phyloP scores from a whole-genome alignment of 352 stramenopile species.

The Achlya hypogyna region DNA sequence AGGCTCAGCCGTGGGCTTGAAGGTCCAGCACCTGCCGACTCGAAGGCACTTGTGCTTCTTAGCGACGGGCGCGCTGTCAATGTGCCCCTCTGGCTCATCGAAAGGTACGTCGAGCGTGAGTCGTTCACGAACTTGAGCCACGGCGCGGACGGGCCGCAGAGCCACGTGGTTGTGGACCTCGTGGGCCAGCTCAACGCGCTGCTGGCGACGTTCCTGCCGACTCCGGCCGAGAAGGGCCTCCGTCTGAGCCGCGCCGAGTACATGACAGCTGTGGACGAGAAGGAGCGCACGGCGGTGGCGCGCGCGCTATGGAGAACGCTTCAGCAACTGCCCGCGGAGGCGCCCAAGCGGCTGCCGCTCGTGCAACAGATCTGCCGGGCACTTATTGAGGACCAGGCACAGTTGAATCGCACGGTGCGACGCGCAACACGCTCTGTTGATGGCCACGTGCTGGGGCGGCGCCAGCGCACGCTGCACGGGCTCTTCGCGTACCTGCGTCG shows the following conservation, averaged over 20 bases:
- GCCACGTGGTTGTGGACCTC: background rate
- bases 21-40: background rate
- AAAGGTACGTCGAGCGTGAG: background rate
- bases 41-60: conserved; percentile 1
- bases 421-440: background rate
- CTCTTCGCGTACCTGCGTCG: conserved; percentile 7
- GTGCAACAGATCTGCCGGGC: conserved; percentile 13
- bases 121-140: background rate
- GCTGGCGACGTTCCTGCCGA: background rate
- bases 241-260: conserved; percentile 11
- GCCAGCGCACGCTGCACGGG: background rate
- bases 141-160: background rate
- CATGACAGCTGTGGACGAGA: background rate
- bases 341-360: background rate
- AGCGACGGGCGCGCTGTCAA: background rate
- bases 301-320: background rate
- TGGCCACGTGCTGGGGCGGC: background rate
- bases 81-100: conserved; percentile 16
- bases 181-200: background rate
- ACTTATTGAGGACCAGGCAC: conserved; percentile 9
- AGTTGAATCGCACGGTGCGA: background rate
- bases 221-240: background rate
- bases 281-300: background rate
- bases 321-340: background rate
- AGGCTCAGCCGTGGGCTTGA: conserved; percentile 4